Percentiles rank a stretch among this genome's conserved stretches.
Evolutionary conservation across 148 eudicot genomes (phyloP).

Genomic region (Beta vulgaris): DNA sequence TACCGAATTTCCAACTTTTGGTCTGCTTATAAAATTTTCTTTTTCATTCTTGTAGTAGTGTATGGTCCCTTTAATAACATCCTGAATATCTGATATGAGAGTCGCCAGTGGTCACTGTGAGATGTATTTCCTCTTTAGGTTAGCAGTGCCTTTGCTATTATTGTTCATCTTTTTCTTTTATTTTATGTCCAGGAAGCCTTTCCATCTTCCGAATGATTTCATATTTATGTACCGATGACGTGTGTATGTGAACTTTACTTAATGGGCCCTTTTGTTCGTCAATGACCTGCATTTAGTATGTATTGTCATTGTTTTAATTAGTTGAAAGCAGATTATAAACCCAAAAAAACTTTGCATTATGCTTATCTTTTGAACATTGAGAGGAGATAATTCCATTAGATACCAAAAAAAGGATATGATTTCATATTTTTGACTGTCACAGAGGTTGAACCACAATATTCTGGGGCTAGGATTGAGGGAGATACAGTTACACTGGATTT

Average conservation of each 20-base stretch:
- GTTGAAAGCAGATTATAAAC: neutral
- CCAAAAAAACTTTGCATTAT: slow-evolving; percentile 1
- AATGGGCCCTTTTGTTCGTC: neutral
- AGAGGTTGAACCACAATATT: slow-evolving; percentile 95
- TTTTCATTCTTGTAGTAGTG: neutral
- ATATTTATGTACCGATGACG: no score
- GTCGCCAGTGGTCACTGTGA: no score
- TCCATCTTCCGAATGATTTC: no score
- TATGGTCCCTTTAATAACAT: neutral
- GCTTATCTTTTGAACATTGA: slow-evolving; percentile 3
- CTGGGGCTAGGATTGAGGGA: slow-evolving; percentile 96
- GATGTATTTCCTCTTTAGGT: neutral
- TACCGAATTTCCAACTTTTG: no score
- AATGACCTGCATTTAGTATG: neutral
- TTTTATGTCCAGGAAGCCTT: no score
- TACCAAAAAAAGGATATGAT: no score
- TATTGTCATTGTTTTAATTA: neutral
- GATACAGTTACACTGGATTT: slow-evolving; percentile 82
- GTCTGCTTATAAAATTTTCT: neutral
- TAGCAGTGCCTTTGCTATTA: no score
- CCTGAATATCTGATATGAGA: neutral
- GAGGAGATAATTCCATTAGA: no score
- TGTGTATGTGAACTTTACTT: no score
- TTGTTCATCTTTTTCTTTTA: no score
- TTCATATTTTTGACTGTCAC: slow-evolving; percentile 21